These are phyloP conservation scores for Thalassiosira mediterranea DNA, from an alignment of 352 stramenopile species.

Conservation along the genomic window DNA sequence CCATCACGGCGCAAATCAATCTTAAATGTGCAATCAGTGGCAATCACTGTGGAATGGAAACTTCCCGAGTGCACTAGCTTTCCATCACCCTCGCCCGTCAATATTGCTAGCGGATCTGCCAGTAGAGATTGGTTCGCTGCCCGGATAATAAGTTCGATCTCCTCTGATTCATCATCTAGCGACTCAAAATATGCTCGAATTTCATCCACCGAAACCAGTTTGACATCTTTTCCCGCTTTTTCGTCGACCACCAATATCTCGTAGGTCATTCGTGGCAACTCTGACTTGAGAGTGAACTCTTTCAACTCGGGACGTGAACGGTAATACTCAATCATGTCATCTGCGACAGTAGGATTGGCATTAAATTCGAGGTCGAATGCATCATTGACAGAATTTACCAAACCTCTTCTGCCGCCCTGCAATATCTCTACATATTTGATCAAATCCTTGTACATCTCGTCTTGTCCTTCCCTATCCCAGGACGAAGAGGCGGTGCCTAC, in stretches of 20 bases:
- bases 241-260: conserved; percentile 51
- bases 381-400: conserved; percentile 64
- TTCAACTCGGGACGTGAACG: conserved; percentile 55
- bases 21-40: conserved; percentile 50
- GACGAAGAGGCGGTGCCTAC: conserved; percentile 16
- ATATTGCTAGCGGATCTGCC: conserved; percentile 70
- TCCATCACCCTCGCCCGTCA: conserved; percentile 60
- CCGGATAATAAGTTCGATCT: conserved; percentile 57
- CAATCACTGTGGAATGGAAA: conserved; percentile 56
- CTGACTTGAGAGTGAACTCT: conserved; percentile 77
- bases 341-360: conserved; percentile 64
- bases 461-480: conserved; percentile 32
- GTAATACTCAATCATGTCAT: conserved; percentile 77
- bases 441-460: conserved; percentile 45
- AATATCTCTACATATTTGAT: conserved; percentile 48
- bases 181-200: conserved; percentile 55
- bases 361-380: conserved; percentile 77
- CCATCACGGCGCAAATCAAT: conserved; percentile 47
- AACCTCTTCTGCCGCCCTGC: conserved; percentile 11
- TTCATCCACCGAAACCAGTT: conserved; percentile 35
- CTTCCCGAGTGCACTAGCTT: conserved; percentile 52
- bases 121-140: conserved; percentile 80
- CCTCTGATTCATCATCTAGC: conserved; percentile 31
- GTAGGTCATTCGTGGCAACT: conserved; percentile 80
- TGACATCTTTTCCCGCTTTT: conserved; percentile 34